A percentile compares a stretch with the other conserved stretches of the same genome.
Evolutionary conservation across 2,329 filamentous ascomycete species (phyloP).

Genomic region (Colletotrichum sansevieriae): DNA sequence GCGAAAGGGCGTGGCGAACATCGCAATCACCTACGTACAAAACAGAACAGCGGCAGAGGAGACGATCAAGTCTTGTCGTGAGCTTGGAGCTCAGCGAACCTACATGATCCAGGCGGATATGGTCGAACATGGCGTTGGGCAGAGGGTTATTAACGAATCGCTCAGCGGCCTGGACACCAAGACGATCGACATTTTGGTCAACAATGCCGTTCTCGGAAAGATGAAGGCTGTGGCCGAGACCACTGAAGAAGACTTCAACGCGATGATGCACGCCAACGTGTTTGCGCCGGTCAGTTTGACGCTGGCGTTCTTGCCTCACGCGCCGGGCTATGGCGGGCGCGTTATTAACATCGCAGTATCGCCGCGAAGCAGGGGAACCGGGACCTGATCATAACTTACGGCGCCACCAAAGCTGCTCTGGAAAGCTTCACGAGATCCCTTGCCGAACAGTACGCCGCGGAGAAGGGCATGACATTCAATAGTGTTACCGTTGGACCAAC

Average conservation of each 20-base stretch:
- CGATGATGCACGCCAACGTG: conserved; percentile 30
- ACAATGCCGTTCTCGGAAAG: conserved; percentile 19
- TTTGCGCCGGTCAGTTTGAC: conserved; percentile 47
- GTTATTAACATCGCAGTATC: conserved; percentile 53
- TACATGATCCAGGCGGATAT: conserved; percentile 10
- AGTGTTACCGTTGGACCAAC: conserved; percentile 49
- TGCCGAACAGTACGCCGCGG: conserved; percentile 49
- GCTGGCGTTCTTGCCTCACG: conserved; percentile 47
- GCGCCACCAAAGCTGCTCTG: conserved; percentile 50
- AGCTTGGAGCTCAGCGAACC: background rate
- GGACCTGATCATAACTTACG: conserved; percentile 45
- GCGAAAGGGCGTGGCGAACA: conserved; percentile 16
- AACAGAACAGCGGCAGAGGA: conserved; percentile 21
- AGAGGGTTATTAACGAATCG: conserved; percentile 10
- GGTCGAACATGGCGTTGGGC: conserved; percentile 13
- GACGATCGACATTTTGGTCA: conserved; percentile 29
- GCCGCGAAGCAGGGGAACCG: conserved; percentile 10
- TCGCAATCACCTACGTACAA: conserved; percentile 26
- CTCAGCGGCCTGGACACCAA: conserved; percentile 1
- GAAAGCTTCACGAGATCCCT: conserved; percentile 47
- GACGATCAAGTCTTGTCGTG: background rate
- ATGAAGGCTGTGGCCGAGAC: conserved; percentile 11
- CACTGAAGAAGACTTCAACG: background rate
- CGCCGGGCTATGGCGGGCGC: conserved; percentile 47
- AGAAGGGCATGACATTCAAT: conserved; percentile 48